Conservation (phyloP, 2,329 filamentous ascomycete species). For the Metarhizium album region DNA sequence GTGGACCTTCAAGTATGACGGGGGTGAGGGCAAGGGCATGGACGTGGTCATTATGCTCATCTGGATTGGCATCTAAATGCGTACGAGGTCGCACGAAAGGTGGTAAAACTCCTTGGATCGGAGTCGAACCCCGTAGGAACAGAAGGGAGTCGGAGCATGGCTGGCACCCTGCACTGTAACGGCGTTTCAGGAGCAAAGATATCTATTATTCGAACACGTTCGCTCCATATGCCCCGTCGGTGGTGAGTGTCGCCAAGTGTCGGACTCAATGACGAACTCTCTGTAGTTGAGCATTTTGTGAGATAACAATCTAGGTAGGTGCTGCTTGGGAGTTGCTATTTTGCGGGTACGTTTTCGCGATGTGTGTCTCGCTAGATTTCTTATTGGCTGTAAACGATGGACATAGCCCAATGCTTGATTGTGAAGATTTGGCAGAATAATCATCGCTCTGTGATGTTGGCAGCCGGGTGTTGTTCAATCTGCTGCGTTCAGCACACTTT, state of each 20-base stretch:
- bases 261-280: not conserved
- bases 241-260: not conserved
- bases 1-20: conserved; percentile 81
- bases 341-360: not conserved
- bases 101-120: not conserved
- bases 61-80: conserved; percentile 58
- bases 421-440: not conserved
- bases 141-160: not conserved
- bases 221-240: not conserved
- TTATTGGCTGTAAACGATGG: not conserved
- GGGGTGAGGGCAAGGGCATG: conserved; percentile 53
- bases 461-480: too few relatives aligned
- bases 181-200: conserved; percentile 6
- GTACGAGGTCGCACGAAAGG: not conserved
- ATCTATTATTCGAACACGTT: conserved; percentile 1
- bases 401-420: not conserved
- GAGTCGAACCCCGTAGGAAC: not conserved
- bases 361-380: not conserved
- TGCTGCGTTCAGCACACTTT: too few relatives aligned
- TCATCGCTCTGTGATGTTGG: too few relatives aligned
- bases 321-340: not conserved
- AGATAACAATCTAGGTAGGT: not conserved
- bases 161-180: not conserved
- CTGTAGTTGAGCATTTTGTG: not conserved
- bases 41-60: conserved; percentile 64